Evolutionary conservation across 176 grass and related monocot species (phyloP).

Genomic region (Oryza officinalis): DNA sequence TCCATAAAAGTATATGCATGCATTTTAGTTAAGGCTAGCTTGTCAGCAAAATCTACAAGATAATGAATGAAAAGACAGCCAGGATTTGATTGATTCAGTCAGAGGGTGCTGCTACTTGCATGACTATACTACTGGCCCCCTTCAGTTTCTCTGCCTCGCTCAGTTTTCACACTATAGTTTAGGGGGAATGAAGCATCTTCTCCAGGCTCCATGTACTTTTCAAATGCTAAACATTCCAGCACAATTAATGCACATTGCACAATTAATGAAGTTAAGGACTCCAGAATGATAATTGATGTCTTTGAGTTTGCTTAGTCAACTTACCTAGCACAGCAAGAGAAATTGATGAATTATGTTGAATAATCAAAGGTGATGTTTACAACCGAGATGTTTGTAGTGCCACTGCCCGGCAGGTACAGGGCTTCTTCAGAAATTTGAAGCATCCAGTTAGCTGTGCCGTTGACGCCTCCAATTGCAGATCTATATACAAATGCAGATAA

Average conservation of each 20-base stretch:
- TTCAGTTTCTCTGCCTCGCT: not conserved
- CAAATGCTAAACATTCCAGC: conserved; percentile 7
- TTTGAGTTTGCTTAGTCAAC: conserved; percentile 18
- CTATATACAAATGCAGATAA: conserved; percentile 14
- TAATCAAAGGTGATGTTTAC: not conserved
- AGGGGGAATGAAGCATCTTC: not conserved
- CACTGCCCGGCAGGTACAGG: not conserved
- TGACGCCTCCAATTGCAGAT: conserved; percentile 4
- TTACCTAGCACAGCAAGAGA: not conserved
- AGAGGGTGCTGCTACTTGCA: conserved; percentile 16
- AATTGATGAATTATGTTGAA: not conserved
- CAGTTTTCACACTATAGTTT: not conserved
- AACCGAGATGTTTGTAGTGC: conserved; percentile 21
- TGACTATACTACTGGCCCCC: not conserved
- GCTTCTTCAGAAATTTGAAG: conserved; percentile 2
- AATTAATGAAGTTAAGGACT: conserved; percentile 10
- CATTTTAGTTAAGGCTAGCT: not conserved
- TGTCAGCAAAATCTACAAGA: not conserved
- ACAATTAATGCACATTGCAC: conserved; percentile 1
- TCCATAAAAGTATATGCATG: not conserved
- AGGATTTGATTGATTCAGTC: not conserved
- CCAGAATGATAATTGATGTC: not conserved
- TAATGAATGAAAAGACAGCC: not conserved
- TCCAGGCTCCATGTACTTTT: not conserved
- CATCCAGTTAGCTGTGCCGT: not conserved